A percentile compares a stretch with the other conserved stretches of the same genome.
These are phyloP conservation scores for Trichoderma asperellum DNA, from an alignment of 2,329 filamentous ascomycete species.

Conservation along the genomic window DNA sequence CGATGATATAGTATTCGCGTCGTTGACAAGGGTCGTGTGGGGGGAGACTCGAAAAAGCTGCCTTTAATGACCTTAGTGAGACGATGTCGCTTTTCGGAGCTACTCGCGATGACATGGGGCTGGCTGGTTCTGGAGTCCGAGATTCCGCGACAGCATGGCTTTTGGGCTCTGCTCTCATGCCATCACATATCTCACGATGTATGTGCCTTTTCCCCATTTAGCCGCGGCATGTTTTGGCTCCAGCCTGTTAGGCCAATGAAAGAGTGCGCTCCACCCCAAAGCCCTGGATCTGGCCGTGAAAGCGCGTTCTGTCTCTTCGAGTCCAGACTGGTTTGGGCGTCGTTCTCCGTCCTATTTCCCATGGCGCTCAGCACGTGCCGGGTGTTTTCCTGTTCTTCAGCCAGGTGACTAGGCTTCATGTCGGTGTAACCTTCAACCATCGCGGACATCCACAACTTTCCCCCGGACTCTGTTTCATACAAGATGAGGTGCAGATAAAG, in stretches of 20 bases:
- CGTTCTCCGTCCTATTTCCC: background rate
- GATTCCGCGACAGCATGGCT: constrained; percentile 9
- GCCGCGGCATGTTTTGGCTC: background rate
- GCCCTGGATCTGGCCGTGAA: background rate
- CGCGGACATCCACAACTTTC: background rate
- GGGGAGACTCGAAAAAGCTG: background rate
- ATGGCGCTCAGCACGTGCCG: background rate
- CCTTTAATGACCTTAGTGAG: background rate
- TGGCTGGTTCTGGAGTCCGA: constrained; percentile 17
- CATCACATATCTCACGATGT: background rate
- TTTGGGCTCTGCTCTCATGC: background rate
- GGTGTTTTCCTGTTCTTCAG: background rate
- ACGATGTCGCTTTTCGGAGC: background rate
- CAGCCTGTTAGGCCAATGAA: background rate
- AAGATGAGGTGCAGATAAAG: background rate
- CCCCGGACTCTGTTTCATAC: background rate
- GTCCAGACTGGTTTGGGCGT: constrained; percentile 5
- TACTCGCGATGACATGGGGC: constrained; percentile 2
- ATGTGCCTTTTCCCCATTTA: background rate
- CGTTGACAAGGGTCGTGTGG: background rate
- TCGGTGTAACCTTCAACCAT: constrained; percentile 11
- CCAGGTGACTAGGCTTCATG: constrained; percentile 14
- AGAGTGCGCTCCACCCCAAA: background rate
- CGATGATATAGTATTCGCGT: background rate
- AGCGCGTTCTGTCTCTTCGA: background rate